These are phyloP conservation scores for Yamadazyma akitaensis DNA, from an alignment of 805 yeast species.

Conservation along the genomic window DNA sequence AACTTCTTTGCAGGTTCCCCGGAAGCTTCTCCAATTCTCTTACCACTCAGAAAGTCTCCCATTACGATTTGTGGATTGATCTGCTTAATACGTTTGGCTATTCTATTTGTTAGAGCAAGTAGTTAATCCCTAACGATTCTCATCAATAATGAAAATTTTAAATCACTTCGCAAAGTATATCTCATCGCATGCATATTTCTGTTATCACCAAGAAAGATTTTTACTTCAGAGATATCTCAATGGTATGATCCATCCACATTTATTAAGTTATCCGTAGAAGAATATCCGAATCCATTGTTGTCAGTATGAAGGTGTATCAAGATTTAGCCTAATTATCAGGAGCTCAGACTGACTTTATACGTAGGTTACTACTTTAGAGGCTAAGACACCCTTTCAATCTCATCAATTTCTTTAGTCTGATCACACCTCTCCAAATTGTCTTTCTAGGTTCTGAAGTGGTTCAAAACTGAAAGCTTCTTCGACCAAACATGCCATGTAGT, in stretches of 20 bases:
- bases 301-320: too few species aligned
- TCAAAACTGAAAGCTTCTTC: too few species aligned
- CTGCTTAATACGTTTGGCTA: conserved; percentile 5
- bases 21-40: conserved; percentile 1
- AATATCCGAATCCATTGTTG: too few species aligned
- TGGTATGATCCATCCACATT: neutral
- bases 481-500: too few species aligned
- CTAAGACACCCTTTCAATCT: too few species aligned
- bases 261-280: too few species aligned
- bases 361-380: too few species aligned
- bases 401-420: too few species aligned
- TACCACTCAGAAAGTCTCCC: neutral
- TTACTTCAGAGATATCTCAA: neutral
- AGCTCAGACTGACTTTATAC: too few species aligned
- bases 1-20: neutral
- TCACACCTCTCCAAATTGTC: too few species aligned
- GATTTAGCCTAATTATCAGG: too few species aligned
- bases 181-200: neutral
- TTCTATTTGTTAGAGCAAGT: conserved; percentile 9
- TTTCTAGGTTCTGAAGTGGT: too few species aligned
- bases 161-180: neutral
- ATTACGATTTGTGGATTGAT: neutral
- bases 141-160: conserved; percentile 9
- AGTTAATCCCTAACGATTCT: conserved; percentile 13
- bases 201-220: neutral